phyloP scores from a whole-genome alignment of 2,329 filamentous ascomycete genomes.

The Xylaria sp. region DNA sequence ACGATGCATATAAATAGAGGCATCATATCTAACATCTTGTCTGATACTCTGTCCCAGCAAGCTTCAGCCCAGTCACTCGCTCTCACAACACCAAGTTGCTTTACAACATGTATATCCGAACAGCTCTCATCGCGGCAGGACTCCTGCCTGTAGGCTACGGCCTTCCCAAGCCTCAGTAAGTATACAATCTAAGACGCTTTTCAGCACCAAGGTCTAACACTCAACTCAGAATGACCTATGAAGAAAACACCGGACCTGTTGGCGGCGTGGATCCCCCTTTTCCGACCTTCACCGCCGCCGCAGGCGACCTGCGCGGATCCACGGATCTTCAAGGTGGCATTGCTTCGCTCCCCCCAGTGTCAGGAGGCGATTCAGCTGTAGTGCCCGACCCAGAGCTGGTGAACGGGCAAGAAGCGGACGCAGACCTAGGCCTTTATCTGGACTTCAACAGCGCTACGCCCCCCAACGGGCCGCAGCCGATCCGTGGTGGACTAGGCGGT shows the following conservation, averaged over 20 bases:
- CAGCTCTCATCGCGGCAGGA: conserved; percentile 32
- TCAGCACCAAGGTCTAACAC: conserved; percentile 26
- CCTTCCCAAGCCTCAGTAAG: conserved; percentile 39
- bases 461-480: conserved; percentile 61
- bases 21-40: background rate
- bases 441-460: conserved; percentile 60
- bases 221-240: conserved; percentile 53
- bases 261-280: conserved; percentile 55
- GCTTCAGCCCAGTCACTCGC: conserved; percentile 11
- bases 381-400: conserved; percentile 57
- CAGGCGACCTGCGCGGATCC: conserved; percentile 56
- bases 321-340: conserved; percentile 55
- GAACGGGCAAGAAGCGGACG: conserved; percentile 61
- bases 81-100: background rate
- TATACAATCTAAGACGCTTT: background rate
- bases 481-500: conserved; percentile 61
- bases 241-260: conserved; percentile 56
- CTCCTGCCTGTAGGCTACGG: conserved; percentile 34
- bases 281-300: conserved; percentile 52
- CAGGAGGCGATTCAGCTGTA: conserved; percentile 53
- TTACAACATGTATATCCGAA: conserved; percentile 33
- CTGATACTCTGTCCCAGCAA: background rate
- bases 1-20: conserved; percentile 26
- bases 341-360: conserved; percentile 52
- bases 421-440: conserved; percentile 62